Evolutionary conservation across 2,329 filamentous ascomycete genomes (phyloP).

Genomic region (Pestalotiopsis sp.): DNA sequence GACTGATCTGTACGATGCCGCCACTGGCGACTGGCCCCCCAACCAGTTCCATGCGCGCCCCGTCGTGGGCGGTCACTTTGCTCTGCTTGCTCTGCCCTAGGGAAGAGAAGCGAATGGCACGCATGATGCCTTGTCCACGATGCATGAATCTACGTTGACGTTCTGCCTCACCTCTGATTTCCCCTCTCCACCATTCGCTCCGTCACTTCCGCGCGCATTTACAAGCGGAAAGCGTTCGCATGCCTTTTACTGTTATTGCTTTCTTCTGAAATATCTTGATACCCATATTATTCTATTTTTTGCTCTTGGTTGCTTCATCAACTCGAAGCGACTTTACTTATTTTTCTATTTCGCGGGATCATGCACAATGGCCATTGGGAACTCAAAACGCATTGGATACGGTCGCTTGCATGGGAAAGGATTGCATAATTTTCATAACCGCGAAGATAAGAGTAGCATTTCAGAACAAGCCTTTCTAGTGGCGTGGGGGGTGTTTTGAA

Average conservation of each 20-base stretch:
- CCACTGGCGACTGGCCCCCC: conserved; percentile 66
- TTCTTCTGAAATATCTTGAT: neutral
- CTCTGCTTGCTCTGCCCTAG: conserved; percentile 67
- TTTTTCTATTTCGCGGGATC: too few species aligned
- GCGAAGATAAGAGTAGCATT: too few species aligned
- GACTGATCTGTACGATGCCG: conserved; percentile 78
- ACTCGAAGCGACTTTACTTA: neutral
- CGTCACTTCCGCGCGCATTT: neutral
- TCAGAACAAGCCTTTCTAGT: neutral
- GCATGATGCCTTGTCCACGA: neutral
- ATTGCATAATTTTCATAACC: neutral
- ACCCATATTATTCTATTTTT: neutral
- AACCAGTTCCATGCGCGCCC: conserved; percentile 77
- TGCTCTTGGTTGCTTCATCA: neutral
- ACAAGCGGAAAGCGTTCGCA: neutral
- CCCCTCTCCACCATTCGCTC: neutral
- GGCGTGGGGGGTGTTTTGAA: neutral
- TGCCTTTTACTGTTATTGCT: neutral
- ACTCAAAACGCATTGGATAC: neutral
- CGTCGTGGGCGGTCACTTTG: conserved; percentile 80
- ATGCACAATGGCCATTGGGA: too few species aligned
- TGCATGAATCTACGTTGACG: neutral
- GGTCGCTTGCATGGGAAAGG: neutral
- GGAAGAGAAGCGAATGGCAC: neutral
- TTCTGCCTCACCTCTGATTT: neutral